phyloP scores from a whole-genome alignment of 106 monocot species.

The Hemerocallis citrina region DNA sequence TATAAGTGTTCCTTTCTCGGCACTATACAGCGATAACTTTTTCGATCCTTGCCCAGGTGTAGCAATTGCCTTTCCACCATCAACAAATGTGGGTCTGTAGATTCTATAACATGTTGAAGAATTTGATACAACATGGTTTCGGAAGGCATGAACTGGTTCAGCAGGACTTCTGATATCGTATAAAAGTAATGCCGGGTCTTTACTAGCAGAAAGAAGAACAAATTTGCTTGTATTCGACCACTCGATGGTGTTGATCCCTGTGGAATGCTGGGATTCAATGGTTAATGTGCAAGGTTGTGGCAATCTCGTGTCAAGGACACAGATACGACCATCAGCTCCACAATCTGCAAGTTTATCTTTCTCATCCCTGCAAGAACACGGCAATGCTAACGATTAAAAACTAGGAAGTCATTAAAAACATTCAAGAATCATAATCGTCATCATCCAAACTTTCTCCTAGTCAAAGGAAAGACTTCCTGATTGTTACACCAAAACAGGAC shows the following conservation, averaged over 20 bases:
- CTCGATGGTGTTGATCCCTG: constrained; percentile 19
- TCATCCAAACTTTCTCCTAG: too few relatives aligned
- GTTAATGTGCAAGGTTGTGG: constrained; percentile 20
- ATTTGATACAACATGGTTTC: constrained; percentile 18
- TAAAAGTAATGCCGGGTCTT: constrained; percentile 28
- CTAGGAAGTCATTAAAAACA: too few relatives aligned
- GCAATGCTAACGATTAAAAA: too few relatives aligned
- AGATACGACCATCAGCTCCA: constrained; percentile 25
- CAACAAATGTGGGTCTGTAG: constrained; percentile 33
- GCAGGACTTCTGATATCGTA: constrained; percentile 32
- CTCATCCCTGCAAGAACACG: constrained; percentile 12
- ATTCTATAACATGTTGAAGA: constrained; percentile 2
- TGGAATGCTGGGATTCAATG: constrained; percentile 18
- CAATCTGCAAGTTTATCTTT: constrained; percentile 26
- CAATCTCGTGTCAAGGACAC: constrained; percentile 26
- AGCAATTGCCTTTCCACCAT: constrained; percentile 20
- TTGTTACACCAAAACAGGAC: too few relatives aligned
- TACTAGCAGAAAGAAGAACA: constrained; percentile 30
- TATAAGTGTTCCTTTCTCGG: constrained; percentile 13
- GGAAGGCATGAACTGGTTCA: constrained; percentile 14
- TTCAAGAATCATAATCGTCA: too few relatives aligned
- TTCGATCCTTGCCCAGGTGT: constrained; percentile 28
- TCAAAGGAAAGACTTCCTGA: too few relatives aligned
- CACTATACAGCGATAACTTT: constrained; percentile 25
- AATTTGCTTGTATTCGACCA: constrained; percentile 20